Conservation (phyloP, 2,329 filamentous ascomycete species). For the Botrytis tulipae region DNA sequence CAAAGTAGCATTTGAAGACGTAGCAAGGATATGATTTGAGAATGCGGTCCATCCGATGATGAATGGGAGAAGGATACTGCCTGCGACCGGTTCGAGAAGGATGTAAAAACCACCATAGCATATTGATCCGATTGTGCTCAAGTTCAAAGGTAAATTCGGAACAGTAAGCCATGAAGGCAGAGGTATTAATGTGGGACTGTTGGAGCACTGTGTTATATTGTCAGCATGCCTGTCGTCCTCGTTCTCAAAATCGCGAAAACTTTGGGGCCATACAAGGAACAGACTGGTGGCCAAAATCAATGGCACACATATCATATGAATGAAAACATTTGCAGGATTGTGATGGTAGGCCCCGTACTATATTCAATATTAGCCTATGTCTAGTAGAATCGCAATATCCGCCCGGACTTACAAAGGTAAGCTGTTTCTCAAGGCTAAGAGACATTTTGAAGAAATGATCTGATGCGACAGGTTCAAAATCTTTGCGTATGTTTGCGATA, state of each 20-base stretch:
- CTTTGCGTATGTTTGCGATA: background rate
- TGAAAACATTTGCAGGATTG: conserved; percentile 71
- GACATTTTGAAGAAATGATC: conserved; percentile 48
- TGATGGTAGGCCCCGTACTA: conserved; percentile 86
- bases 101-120: conserved; percentile 80
- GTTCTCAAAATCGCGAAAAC: background rate
- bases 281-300: conserved; percentile 70
- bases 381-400: background rate
- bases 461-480: background rate
- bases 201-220: conserved; percentile 51
- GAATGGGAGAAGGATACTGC: conserved; percentile 70
- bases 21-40: conserved; percentile 62
- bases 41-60: conserved; percentile 73
- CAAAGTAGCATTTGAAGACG: conserved; percentile 47
- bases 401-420: conserved; percentile 67
- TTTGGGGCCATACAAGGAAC: conserved; percentile 55
- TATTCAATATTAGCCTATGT: conserved; percentile 25
- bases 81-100: conserved; percentile 90
- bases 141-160: conserved; percentile 65
- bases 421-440: conserved; percentile 77
- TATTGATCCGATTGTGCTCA: conserved; percentile 62
- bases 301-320: conserved; percentile 79
- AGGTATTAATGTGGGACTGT: conserved; percentile 60
- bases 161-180: conserved; percentile 66
- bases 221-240: conserved; percentile 25